These are phyloP conservation scores for Neofusicoccum cordaticola DNA, from an alignment of 2,329 filamentous ascomycete species.

Conservation along the genomic window DNA sequence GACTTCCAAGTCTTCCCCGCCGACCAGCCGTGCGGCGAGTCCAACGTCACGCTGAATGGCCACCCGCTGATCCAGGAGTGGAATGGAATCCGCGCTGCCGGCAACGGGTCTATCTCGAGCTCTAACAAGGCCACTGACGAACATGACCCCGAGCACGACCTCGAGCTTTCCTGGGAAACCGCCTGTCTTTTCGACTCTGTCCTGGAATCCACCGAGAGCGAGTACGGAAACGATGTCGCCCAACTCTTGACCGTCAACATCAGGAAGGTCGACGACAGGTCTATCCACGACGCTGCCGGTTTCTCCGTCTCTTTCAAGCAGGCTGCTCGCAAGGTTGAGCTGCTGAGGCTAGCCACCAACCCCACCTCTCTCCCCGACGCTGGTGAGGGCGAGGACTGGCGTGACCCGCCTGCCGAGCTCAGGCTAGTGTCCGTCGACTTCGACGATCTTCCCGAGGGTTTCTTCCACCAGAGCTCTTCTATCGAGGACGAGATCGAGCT, in stretches of 20 bases:
- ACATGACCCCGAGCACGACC: constrained; percentile 25
- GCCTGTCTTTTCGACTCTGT: constrained; percentile 34
- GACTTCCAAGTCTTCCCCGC: constrained; percentile 40
- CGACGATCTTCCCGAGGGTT: constrained; percentile 17
- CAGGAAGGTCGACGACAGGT: constrained; percentile 37
- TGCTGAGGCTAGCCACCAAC: constrained; percentile 34
- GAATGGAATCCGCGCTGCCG: constrained; percentile 36
- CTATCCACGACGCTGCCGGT: constrained; percentile 31
- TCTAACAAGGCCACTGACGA: constrained; percentile 24
- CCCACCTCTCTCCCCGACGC: constrained; percentile 32
- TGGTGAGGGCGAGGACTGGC: constrained; percentile 34
- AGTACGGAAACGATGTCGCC: constrained; percentile 26
- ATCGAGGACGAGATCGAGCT: constrained; percentile 42
- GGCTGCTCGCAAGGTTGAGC: constrained; percentile 32
- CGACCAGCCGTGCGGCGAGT: constrained; percentile 37
- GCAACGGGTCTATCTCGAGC: constrained; percentile 32
- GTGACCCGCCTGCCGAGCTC: constrained; percentile 34
- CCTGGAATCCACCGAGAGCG: constrained; percentile 16
- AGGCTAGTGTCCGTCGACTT: constrained; percentile 26
- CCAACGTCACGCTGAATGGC: constrained; percentile 44
- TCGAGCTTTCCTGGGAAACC: constrained; percentile 39
- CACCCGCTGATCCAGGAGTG: constrained; percentile 37
- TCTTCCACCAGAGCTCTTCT: constrained; percentile 19
- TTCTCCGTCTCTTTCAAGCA: constrained; percentile 42
- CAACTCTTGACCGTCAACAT: constrained; percentile 41